phyloP scores from a whole-genome alignment of 1,284 basidiomycete genomes.

The Marasmius tenuissimus region DNA sequence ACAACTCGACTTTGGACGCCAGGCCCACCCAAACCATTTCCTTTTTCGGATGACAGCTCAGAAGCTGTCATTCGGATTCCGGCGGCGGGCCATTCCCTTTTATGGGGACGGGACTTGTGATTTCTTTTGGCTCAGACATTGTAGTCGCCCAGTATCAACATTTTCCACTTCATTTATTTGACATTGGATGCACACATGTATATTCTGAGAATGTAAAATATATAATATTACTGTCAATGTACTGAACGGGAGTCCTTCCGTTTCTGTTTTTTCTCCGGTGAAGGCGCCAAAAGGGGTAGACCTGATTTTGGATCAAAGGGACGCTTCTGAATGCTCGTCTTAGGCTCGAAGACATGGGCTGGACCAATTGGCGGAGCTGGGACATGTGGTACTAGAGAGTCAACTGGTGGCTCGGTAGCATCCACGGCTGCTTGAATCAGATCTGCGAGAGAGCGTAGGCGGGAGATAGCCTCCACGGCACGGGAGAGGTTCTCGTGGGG shows the following conservation, averaged over 20 bases:
- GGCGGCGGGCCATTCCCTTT: neutral
- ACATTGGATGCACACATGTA: too few relatives aligned
- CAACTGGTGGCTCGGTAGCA: neutral
- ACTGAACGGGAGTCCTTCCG: too few relatives aligned
- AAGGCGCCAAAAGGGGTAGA: too few relatives aligned
- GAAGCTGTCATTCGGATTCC: neutral
- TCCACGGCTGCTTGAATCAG: neutral
- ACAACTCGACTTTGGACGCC: too few relatives aligned
- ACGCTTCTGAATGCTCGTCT: neutral
- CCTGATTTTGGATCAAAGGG: too few relatives aligned
- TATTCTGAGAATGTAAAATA: too few relatives aligned
- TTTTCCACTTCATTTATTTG: too few relatives aligned
- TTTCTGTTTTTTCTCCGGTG: too few relatives aligned
- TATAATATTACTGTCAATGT: too few relatives aligned
- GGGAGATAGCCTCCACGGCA: neutral
- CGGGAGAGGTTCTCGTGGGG: neutral
- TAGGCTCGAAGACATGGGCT: neutral
- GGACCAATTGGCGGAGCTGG: neutral
- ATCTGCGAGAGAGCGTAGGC: neutral
- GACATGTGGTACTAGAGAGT: neutral
- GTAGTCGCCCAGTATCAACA: neutral
- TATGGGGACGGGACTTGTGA: neutral
- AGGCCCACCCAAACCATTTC: neutral
- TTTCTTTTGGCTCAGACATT: neutral
- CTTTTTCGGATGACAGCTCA: neutral